Conservation (phyloP, 2,329 filamentous ascomycete species). For the Colletotrichum abscissum region DNA sequence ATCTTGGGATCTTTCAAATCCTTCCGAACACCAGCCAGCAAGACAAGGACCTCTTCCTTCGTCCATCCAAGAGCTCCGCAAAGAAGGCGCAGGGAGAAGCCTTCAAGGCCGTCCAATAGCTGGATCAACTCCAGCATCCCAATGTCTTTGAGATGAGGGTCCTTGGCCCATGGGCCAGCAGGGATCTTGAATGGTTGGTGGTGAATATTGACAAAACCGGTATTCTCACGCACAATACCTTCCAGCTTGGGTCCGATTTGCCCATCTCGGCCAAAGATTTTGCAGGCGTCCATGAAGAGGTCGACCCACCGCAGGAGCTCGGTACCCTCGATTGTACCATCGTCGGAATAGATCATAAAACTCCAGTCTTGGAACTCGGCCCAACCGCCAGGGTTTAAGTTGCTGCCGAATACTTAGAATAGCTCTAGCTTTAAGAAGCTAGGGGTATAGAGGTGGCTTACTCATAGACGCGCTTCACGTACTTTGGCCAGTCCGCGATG, state of each 20-base stretch:
- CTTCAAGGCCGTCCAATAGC: conserved; percentile 39
- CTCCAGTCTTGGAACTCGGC: conserved; percentile 64
- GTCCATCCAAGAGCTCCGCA: conserved; percentile 45
- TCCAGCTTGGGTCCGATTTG: not conserved
- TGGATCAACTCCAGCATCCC: conserved; percentile 30
- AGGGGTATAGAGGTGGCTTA: conserved; percentile 49
- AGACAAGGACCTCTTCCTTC: conserved; percentile 40
- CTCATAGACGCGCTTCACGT: conserved; percentile 12
- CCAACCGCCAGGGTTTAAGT: conserved; percentile 65
- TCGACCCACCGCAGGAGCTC: conserved; percentile 54
- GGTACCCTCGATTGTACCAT: conserved; percentile 51
- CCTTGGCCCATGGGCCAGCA: conserved; percentile 64
- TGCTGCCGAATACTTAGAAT: conserved; percentile 47
- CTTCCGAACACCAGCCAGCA: conserved; percentile 43
- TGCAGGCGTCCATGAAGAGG: not conserved
- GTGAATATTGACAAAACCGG: conserved; percentile 51
- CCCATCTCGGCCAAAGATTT: not conserved
- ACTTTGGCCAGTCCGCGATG: conserved; percentile 19
- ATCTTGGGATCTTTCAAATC: conserved; percentile 42
- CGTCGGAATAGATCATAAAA: conserved; percentile 44
- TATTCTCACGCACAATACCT: not conserved
- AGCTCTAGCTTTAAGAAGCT: not conserved
- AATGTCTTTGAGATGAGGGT: conserved; percentile 57
- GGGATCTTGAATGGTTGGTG: conserved; percentile 62
- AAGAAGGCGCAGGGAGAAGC: conserved; percentile 41